Conservation (phyloP, 2,329 filamentous ascomycete species). For the Dactylella cylindrospora region DNA sequence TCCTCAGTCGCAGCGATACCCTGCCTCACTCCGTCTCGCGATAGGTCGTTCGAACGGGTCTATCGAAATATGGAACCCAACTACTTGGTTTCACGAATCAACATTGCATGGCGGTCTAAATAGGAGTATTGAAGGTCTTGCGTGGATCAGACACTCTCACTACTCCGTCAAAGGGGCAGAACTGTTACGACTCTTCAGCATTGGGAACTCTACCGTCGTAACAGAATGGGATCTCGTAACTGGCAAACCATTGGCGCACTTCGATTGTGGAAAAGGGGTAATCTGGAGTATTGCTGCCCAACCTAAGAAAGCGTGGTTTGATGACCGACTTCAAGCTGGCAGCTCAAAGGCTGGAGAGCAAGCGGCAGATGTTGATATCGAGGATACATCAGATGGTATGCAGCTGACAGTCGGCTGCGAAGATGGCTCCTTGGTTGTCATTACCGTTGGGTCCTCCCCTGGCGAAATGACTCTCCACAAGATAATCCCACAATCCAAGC, state of each 20-base stretch:
- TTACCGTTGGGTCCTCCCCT: constrained; percentile 75
- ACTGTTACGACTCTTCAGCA: constrained; percentile 81
- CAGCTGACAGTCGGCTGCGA: constrained; percentile 80
- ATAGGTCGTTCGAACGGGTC: constrained; percentile 91
- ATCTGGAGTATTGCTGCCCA: constrained; percentile 96
- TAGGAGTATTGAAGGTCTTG: constrained; percentile 83
- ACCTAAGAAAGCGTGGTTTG: constrained; percentile 57
- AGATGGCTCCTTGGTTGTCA: constrained; percentile 82
- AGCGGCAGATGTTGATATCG: constrained; percentile 51
- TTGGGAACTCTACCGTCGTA: constrained; percentile 86
- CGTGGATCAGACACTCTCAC: constrained; percentile 85
- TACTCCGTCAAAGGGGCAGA: constrained; percentile 66
- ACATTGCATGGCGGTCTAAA: constrained; percentile 80
- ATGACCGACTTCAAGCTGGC: constrained; percentile 53
- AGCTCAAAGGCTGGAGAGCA: constrained; percentile 46
- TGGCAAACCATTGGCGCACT: constrained; percentile 74
- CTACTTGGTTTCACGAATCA: constrained; percentile 84
- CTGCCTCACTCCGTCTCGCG: constrained; percentile 72
- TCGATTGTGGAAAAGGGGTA: constrained; percentile 88
- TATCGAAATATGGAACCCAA: constrained; percentile 96
- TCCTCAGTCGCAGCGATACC: constrained; percentile 56
- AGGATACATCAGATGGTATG: constrained; percentile 48
- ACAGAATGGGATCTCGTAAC: constrained; percentile 92
- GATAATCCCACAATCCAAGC: constrained; percentile 40
- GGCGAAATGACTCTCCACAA: constrained; percentile 24